phyloP scores from a whole-genome alignment of 2,329 filamentous ascomycete species.

The Tolypocladium tundrense region DNA sequence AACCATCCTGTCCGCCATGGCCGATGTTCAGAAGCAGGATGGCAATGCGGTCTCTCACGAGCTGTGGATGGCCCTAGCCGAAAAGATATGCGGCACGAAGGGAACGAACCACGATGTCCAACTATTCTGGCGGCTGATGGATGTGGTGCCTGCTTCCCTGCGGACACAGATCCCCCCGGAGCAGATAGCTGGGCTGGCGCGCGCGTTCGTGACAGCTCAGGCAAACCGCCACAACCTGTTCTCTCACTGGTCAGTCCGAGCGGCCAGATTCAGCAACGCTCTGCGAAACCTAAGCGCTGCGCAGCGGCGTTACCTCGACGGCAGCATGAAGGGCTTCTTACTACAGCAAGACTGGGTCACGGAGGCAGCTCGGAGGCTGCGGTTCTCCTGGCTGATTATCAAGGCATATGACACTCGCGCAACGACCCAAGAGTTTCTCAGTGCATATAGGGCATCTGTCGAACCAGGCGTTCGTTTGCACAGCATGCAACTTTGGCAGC shows the following conservation, averaged over 20 bases:
- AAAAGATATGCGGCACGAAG: constrained; percentile 4
- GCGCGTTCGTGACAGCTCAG: constrained; percentile 8
- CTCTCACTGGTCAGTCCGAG: constrained; percentile 7
- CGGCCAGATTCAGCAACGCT: constrained; percentile 9
- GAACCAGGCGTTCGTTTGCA: constrained; percentile 1
- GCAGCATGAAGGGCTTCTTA: constrained; percentile 5
- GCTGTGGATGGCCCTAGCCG: constrained; percentile 10
- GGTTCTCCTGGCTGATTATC: constrained; percentile 12
- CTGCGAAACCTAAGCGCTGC: constrained; percentile 3
- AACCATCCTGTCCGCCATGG: constrained; percentile 8
- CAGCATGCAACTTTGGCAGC: constrained; percentile 12
- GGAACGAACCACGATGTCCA: constrained; percentile 8
- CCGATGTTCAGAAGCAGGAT: constrained; percentile 1
- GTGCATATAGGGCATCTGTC: constrained; percentile 1
- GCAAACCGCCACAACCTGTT: constrained; percentile 8
- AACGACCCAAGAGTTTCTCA: constrained; percentile 7
- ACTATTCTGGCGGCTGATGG: constrained; percentile 8
- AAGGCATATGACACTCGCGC: constrained; percentile 7
- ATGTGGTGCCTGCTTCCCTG: constrained; percentile 8
- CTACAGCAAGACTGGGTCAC: constrained; percentile 2
- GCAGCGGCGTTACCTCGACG: constrained; percentile 5
- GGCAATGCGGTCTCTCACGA: constrained; percentile 1
- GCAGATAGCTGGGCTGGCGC: constrained; percentile 5
- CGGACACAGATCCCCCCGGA: constrained; percentile 4
- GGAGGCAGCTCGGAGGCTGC: constrained; percentile 4